Evolutionary conservation across 768 basidiomycete species (phyloP).

Genomic region (Sistotremastrum niveocremeum): DNA sequence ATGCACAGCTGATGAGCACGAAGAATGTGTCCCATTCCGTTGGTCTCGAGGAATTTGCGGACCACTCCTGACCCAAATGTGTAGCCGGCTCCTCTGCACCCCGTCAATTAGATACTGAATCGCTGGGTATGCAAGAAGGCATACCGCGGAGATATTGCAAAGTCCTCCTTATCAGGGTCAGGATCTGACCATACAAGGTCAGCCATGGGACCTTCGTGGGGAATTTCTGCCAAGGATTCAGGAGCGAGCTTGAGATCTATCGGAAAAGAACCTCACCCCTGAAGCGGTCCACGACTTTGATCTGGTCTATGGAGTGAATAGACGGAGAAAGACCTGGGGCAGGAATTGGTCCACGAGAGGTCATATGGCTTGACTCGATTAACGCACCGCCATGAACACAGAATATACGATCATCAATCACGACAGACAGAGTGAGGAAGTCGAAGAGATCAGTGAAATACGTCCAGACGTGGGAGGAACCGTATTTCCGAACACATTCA

Average conservation of each 20-base stretch:
- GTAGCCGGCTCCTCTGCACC: slow-evolving; percentile 83
- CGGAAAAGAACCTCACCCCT: slow-evolving; percentile 43
- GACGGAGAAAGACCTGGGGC: slow-evolving; percentile 82
- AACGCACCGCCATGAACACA: slow-evolving; percentile 90
- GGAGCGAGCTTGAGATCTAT: slow-evolving; percentile 7
- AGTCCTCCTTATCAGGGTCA: slow-evolving; percentile 98
- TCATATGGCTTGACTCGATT: slow-evolving; percentile 1
- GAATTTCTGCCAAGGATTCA: slow-evolving; percentile 60
- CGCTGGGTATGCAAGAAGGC: slow-evolving; percentile 14
- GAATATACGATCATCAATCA: slow-evolving; percentile 98
- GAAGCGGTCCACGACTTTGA: slow-evolving; percentile 98
- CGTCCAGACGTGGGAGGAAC: slow-evolving; percentile 91
- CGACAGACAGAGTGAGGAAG: slow-evolving; percentile 91
- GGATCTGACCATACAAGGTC: slow-evolving; percentile 99
- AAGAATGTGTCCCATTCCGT: slow-evolving; percentile 93
- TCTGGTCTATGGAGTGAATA: slow-evolving; percentile 98
- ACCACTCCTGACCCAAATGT: slow-evolving; percentile 98
- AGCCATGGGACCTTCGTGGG: slow-evolving; percentile 99
- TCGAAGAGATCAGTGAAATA: slow-evolving; percentile 99
- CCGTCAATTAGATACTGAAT: background rate
- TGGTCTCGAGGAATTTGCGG: slow-evolving; percentile 91
- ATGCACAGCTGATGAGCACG: slow-evolving; percentile 98
- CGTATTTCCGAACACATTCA: slow-evolving; percentile 96
- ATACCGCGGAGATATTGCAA: slow-evolving; percentile 94
- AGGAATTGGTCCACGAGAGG: slow-evolving; percentile 3